Conservation (phyloP, 23 red algal genomes). For the Gracilariopsis chorda region DNA sequence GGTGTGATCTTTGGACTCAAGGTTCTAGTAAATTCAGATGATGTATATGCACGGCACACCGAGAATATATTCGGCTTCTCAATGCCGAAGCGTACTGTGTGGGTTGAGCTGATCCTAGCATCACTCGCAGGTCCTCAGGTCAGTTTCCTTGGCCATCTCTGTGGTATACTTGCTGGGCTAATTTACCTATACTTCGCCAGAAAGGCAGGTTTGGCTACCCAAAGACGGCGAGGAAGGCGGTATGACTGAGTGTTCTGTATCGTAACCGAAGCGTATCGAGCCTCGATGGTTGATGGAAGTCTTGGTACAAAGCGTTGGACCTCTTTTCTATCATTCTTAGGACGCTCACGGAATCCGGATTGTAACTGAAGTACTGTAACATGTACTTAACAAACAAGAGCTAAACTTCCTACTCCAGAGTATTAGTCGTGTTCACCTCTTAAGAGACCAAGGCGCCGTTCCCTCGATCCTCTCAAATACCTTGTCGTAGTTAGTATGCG, state of each 20-base stretch:
- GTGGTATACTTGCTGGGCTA: slow-evolving; percentile 36
- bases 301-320: no score
- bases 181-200: background rate
- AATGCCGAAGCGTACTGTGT: background rate
- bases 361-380: no score
- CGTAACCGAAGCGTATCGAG: no score
- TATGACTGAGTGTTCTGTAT: background rate
- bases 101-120: slow-evolving; percentile 43
- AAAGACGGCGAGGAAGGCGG: background rate
- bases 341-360: no score
- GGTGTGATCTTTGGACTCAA: slow-evolving; percentile 58
- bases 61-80: slow-evolving; percentile 21
- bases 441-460: no score
- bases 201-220: background rate
- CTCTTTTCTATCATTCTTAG: no score
- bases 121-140: slow-evolving; percentile 6
- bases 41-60: background rate
- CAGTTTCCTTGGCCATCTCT: slow-evolving; percentile 58
- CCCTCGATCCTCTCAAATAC: no score
- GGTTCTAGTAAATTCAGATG: slow-evolving; percentile 32
- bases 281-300: no score
- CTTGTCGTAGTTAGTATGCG: no score
- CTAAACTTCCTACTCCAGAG: no score
- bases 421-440: no score
- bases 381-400: no score